Evolutionary conservation across 352 stramenopile genomes (phyloP).

Genomic region (Globisporangium barbulae): DNA sequence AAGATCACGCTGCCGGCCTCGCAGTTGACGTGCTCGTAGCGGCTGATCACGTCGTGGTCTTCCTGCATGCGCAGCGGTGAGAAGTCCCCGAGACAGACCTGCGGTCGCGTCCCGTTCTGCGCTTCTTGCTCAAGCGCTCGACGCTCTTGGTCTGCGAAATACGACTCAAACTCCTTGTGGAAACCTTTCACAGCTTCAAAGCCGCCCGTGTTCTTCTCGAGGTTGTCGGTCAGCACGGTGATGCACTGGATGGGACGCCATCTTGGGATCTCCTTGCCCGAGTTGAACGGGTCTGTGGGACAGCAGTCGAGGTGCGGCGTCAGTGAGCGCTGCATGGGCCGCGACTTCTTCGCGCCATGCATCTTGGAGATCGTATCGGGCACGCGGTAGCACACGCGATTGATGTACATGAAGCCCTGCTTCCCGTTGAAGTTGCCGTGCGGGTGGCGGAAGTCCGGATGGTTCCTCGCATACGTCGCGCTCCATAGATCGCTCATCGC

Average conservation of each 20-base stretch:
- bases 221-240: slow-evolving; percentile 74
- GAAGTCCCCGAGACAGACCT: slow-evolving; percentile 87
- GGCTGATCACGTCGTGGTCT: slow-evolving; percentile 68
- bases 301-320: slow-evolving; percentile 89
- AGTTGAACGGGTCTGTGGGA: slow-evolving; percentile 69
- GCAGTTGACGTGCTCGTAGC: slow-evolving; percentile 63
- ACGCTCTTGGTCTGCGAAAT: slow-evolving; percentile 35
- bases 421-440: slow-evolving; percentile 68
- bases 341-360: slow-evolving; percentile 64
- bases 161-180: slow-evolving; percentile 80
- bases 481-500: slow-evolving; percentile 82
- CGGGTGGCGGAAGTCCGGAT: slow-evolving; percentile 64
- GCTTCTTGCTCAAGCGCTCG: slow-evolving; percentile 13
- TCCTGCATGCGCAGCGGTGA: slow-evolving; percentile 83
- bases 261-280: slow-evolving; percentile 59
- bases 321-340: slow-evolving; percentile 79
- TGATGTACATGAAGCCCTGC: slow-evolving; percentile 86
- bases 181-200: slow-evolving; percentile 87
- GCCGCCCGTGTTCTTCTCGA: slow-evolving; percentile 62
- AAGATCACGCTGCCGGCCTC: slow-evolving; percentile 78
- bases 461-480: slow-evolving; percentile 64
- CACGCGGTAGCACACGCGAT: slow-evolving; percentile 81
- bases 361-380: slow-evolving; percentile 62
- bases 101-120: slow-evolving; percentile 25
- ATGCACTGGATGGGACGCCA: slow-evolving; percentile 91